Evolutionary conservation across 1,284 basidiomycete genomes (phyloP).

Genomic region (Melampsora americana): DNA sequence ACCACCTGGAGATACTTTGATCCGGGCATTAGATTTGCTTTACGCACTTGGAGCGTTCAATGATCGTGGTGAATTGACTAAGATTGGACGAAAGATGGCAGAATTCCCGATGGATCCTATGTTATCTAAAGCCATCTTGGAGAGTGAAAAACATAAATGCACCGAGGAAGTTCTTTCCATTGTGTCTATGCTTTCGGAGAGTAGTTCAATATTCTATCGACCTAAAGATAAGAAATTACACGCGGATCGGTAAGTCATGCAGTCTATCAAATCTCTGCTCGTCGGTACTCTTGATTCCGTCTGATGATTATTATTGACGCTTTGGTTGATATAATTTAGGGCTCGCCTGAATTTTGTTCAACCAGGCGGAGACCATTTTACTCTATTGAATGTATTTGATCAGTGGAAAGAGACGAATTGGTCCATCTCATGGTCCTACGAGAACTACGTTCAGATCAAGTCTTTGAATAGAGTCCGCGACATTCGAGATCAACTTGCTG

Average conservation of each 20-base stretch:
- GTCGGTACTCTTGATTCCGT: background rate
- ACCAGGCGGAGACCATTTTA: constrained; percentile 96
- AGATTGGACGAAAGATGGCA: constrained; percentile 92
- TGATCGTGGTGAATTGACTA: constrained; percentile 91
- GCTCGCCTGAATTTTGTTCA: constrained; percentile 94
- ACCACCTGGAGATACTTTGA: constrained; percentile 91
- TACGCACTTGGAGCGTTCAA: constrained; percentile 96
- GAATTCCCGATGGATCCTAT: constrained; percentile 99
- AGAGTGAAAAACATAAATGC: constrained; percentile 88
- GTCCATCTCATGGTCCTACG: constrained; percentile 72
- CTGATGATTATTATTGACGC: background rate
- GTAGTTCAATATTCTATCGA: constrained; percentile 87
- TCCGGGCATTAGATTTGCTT: constrained; percentile 79
- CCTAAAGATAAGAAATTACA: constrained; percentile 74
- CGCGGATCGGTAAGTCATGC: constrained; percentile 46
- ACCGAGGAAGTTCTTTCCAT: constrained; percentile 97
- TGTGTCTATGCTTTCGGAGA: constrained; percentile 95
- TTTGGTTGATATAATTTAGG: constrained; percentile 62
- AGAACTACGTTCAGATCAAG: constrained; percentile 95
- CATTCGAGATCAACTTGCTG: constrained; percentile 88
- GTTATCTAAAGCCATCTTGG: constrained; percentile 92
- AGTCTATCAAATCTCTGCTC: background rate
- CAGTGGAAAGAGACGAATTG: constrained; percentile 98
- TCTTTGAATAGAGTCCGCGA: constrained; percentile 88
- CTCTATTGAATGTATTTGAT: constrained; percentile 92